Percentiles rank a stretch among this genome's conserved stretches.
Conservation (phyloP, 2,329 filamentous ascomycete species). For the Colletotrichum spinosum region DNA sequence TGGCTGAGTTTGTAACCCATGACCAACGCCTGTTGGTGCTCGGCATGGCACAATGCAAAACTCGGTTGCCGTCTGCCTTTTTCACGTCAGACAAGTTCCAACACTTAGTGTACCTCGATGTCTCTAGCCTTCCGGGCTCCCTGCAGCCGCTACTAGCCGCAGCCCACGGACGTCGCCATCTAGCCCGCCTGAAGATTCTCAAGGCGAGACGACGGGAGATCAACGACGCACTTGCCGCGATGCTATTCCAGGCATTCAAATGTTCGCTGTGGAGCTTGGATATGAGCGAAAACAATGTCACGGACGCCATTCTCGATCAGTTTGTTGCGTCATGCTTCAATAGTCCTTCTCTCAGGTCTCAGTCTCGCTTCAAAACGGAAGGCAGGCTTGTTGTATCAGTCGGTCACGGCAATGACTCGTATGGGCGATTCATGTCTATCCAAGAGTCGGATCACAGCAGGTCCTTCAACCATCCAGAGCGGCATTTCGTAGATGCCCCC, state of each 20-base stretch:
- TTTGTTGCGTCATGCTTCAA: slow-evolving; percentile 50
- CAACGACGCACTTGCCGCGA: slow-evolving; percentile 51
- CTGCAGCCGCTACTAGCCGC: slow-evolving; percentile 50
- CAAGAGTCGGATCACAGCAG: slow-evolving; percentile 60
- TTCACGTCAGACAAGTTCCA: slow-evolving; percentile 52
- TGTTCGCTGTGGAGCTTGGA: slow-evolving; percentile 68
- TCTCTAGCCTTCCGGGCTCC: slow-evolving; percentile 62
- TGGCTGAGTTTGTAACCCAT: slow-evolving; percentile 4
- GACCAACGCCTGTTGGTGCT: slow-evolving; percentile 52
- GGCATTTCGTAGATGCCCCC: slow-evolving; percentile 63
- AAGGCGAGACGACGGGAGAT: slow-evolving; percentile 62
- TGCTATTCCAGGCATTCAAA: slow-evolving; percentile 49
- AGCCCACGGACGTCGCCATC: slow-evolving; percentile 46
- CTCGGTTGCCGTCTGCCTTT: slow-evolving; percentile 54
- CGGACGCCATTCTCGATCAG: slow-evolving; percentile 54
- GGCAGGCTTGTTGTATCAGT: slow-evolving; percentile 55
- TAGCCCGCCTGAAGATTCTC: slow-evolving; percentile 63
- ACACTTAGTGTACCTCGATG: slow-evolving; percentile 63
- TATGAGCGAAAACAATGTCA: slow-evolving; percentile 63
- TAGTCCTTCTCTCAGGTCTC: slow-evolving; percentile 46
- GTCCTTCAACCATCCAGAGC: slow-evolving; percentile 57
- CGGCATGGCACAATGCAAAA: slow-evolving; percentile 56
- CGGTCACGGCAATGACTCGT: slow-evolving; percentile 45
- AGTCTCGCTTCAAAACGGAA: slow-evolving; percentile 57
- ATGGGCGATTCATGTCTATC: slow-evolving; percentile 58